Evolutionary conservation across 1,284 basidiomycete genomes (phyloP), one percentile per base, ranked within the genome.

Genomic region (Trametes polyzona): DNA sequence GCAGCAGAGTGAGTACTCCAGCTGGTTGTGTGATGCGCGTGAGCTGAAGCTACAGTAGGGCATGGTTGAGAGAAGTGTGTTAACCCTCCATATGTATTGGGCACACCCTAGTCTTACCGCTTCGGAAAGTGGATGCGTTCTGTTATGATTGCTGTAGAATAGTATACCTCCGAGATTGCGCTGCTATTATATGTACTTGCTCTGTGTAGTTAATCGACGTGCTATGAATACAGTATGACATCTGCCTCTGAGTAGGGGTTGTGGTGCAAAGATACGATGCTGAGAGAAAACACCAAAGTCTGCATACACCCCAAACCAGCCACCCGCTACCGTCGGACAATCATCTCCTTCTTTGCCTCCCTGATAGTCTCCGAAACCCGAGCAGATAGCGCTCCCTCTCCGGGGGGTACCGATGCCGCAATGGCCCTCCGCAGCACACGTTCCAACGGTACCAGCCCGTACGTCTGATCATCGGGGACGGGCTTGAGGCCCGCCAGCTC

Each of bases 371-470:
- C 40, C 16, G 54, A 52, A 29, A 57, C 52, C 17, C 39, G 46
- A 21, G n/a, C 32, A 1, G 62, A 63, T 6, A 67, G 50, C 29
- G 50, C 7, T 9, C 16, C n/a, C 3, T 30, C 19, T 5, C 29
- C 23, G 9, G 10, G 24, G 5, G 48, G 33, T 2, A 47, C 16
- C n/a, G 50, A 47, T 8, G 60, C 60, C 10, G 52, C 40, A n/a
- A 70, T 54, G 1, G 71, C 71, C 26, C 66, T 58, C 23, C 55
- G 50, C 16, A 73, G 16, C 11, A 71, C 61, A n/a, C 69, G 65
- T 51, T 68, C 65, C n/a, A 72, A 63, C 14, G 69, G 71, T 32
- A 42, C 51, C 10, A 65, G 24, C 26, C 58, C 55, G 41, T 61
- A 65, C 43, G 42, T 35, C 17, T 12, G 27, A 7, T 44, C 24